Evolutionary conservation across 2,329 filamentous ascomycete genomes (phyloP), one percentile per base, ranked within the genome.

Genomic region (Penicillium sp.): DNA sequence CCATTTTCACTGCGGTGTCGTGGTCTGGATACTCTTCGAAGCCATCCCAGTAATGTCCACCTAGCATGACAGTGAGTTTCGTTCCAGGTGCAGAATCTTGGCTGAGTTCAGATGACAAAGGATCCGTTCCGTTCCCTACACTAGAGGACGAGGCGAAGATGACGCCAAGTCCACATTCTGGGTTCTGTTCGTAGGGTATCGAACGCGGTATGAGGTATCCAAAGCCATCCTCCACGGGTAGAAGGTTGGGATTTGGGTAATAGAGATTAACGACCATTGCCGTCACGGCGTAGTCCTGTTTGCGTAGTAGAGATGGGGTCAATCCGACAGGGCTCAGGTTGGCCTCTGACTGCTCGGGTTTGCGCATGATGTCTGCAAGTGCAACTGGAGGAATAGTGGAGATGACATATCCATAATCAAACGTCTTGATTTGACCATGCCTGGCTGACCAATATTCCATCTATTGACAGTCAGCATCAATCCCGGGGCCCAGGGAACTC

Each of bases 181-280:
- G 89, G 71, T 96, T 96, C 63, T 91, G 82, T 38, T 86, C 84
- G 48, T 82, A 80, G 3, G 87, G 83, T 1, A 90, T 82, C 17
- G 86, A 86, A 58, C 86, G 86, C 1, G 94, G 93, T 58, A 99
- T 89, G 6, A 99, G 84, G 74, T 97, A 97, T 63, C 94, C 94
- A 71, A 97, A 96, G 19, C 93, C 55, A 19, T 55, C 94, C 31
- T 80, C 77, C 55, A 86, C 79, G 15, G 85, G 83, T 49, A 90
- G 80, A 36, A 96, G 77, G 57, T 84, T 70, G 7, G 86, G 81
- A 43, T 85, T 80, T 1, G 82, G 79, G 73, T 89, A 99, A 82
- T 89, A 97, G 48, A 99, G 81, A 76, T 96, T 97, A 60, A 99
- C 89, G 2, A 93, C 90, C 87, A 93, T 93, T 65, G 97, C 92